Evolutionary conservation across 208 protist species (phyloP).

Genomic region (Leishmania guyanensis): DNA sequence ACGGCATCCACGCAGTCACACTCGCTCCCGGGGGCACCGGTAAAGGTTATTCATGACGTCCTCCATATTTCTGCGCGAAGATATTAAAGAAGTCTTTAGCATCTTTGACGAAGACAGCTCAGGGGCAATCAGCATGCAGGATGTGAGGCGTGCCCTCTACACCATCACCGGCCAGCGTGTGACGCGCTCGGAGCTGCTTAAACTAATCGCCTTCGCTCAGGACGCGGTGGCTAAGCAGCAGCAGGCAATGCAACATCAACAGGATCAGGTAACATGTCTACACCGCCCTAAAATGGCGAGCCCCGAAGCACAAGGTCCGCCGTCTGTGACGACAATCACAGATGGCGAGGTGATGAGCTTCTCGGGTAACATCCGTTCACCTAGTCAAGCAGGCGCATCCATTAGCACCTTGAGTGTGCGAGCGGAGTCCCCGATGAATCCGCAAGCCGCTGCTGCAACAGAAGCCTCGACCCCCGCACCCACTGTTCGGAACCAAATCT

Average conservation of each 20-base stretch:
- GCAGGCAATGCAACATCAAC: slow-evolving; percentile 17
- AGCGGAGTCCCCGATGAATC: neutral
- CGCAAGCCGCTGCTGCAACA: neutral
- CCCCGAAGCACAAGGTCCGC: neutral
- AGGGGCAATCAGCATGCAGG: slow-evolving; percentile 66
- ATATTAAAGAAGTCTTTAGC: slow-evolving; percentile 82
- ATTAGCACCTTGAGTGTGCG: neutral
- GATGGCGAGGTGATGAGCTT: slow-evolving; percentile 9
- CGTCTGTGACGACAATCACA: neutral
- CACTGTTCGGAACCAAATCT: neutral
- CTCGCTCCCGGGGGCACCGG: neutral
- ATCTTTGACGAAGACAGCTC: slow-evolving; percentile 85
- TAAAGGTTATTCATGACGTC: neutral
- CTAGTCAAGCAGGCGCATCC: neutral
- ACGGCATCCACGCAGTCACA: neutral
- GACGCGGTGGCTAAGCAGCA: slow-evolving; percentile 38
- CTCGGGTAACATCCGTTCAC: neutral
- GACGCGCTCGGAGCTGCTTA: slow-evolving; percentile 50
- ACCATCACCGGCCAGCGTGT: slow-evolving; percentile 78
- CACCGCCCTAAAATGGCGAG: neutral
- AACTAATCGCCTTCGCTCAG: slow-evolving; percentile 49
- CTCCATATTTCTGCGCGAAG: slow-evolving; percentile 47
- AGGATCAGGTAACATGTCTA: neutral
- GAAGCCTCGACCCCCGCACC: neutral
- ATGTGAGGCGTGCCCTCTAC: slow-evolving; percentile 68